Conservation (phyloP, 2,329 filamentous ascomycete genomes). For the Fusarium dlaminii region DNA sequence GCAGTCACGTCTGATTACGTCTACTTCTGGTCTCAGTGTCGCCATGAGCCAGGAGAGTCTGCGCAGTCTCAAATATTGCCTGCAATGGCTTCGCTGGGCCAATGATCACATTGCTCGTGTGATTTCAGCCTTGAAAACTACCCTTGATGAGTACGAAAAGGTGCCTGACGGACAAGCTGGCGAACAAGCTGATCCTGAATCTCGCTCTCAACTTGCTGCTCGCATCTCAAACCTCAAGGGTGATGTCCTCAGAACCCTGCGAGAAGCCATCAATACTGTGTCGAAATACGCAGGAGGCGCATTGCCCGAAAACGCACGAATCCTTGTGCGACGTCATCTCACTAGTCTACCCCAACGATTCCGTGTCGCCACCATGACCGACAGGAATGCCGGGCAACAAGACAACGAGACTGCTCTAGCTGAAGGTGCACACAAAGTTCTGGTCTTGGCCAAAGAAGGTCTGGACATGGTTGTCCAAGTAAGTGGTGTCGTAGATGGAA, state of each 20-base stretch:
- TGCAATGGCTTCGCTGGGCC: constrained; percentile 81
- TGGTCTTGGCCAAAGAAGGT: constrained; percentile 88
- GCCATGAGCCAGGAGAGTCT: constrained; percentile 92
- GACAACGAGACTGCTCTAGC: constrained; percentile 51
- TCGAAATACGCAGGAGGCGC: constrained; percentile 92
- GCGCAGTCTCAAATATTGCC: constrained; percentile 83
- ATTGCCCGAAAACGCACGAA: constrained; percentile 85
- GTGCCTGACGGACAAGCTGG: constrained; percentile 3
- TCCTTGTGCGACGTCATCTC: constrained; percentile 84
- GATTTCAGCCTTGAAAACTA: constrained; percentile 76
- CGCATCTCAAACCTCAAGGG: constrained; percentile 73
- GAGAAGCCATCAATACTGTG: constrained; percentile 83
- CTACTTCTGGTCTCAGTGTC: constrained; percentile 88
- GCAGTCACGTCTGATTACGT: constrained; percentile 87
- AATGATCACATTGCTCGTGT: constrained; percentile 83
- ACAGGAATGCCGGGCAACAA: constrained; percentile 38
- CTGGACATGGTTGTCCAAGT: constrained; percentile 96
- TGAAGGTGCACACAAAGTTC: constrained; percentile 76
- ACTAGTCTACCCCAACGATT: constrained; percentile 87
- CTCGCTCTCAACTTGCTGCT: constrained; percentile 60
- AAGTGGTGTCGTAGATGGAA: constrained; percentile 85
- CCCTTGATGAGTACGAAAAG: constrained; percentile 83
- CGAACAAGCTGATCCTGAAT: constrained; percentile 16
- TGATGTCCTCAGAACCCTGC: constrained; percentile 81
- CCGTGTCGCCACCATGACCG: constrained; percentile 71